Base-by-base conservation (phyloP, 2,329 filamentous ascomycete genomes). In the Lecanosticta acicola region DNA sequence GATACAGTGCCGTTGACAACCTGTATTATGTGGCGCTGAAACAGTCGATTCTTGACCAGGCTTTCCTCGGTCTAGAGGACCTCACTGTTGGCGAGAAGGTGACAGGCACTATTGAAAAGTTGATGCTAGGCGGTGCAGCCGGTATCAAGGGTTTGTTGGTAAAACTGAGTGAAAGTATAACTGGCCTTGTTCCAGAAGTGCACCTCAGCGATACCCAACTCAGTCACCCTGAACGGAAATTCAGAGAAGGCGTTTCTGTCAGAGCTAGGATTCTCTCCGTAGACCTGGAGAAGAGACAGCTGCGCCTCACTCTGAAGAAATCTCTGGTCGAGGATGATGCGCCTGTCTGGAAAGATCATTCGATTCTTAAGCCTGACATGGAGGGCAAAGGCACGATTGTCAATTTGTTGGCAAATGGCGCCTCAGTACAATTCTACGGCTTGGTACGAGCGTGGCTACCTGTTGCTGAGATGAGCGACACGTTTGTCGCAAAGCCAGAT, bases 391-490 rank as follows among this genome's bases (percentile, higher is more conserved):
- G 91, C 47, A 96, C 89, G 0, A 84, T 98, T 54, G 77, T 94
- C 55, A 94, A 85, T 53, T 74, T 98, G 9, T 74, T 88, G 46
- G 69, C 78, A 3, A 80, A 81, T 43, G 93, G 93, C 48, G 93
- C 93, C 9, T 80, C 91, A 14, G 85, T 98, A 43, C 88, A 94
- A 63, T 98, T 97, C 68, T 98, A 94, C 60, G 88, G 88, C 14
- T 70, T 75, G 7, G 74, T 98, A 16, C 80, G 81, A 54, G 94
- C 85, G 7, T 98, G 94, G 71, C 75, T 98, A 44, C 93, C 93
- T 2, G 83, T 94, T 0, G 87, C 87, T 1, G 91, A 98, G 68
- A 98, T 98, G 93, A 97, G 93, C 64, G 93, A 98, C 65, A 89
- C 90, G 9, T 96, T 85, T 62, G 96, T 98, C 60, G 80, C 85